Percentiles rank a stretch among this genome's conserved stretches.
Conservation (phyloP, 305 asterid genomes). For the Fraxinus xanthoxyloides region DNA sequence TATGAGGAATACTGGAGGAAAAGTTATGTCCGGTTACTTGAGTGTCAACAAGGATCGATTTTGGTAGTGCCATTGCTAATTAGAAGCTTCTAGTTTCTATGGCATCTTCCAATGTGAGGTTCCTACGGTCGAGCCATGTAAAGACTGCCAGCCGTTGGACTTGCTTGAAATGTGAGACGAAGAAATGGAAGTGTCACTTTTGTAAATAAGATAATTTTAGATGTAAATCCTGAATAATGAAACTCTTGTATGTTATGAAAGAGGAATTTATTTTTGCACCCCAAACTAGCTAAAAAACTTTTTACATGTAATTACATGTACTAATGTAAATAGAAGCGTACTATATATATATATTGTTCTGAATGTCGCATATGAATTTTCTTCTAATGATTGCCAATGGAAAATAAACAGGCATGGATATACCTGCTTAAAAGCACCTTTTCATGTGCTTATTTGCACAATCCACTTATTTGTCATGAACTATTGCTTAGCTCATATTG, state of each 20-base stretch:
- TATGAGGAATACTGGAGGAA: slow-evolving; percentile 91
- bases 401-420: background rate
- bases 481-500: background rate
- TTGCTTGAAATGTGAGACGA: background rate
- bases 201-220: slow-evolving; percentile 10
- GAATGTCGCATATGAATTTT: background rate
- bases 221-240: background rate
- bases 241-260: slow-evolving; percentile 16
- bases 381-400: background rate
- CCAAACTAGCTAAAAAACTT: background rate
- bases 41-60: slow-evolving; percentile 92
- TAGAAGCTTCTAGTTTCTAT: background rate
- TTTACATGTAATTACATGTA: background rate
- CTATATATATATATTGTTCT: background rate
- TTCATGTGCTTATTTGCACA: background rate
- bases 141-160: background rate
- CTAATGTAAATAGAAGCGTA: background rate
- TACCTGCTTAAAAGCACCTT: background rate
- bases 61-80: slow-evolving; percentile 47
- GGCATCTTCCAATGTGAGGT: background rate
- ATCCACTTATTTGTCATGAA: background rate
- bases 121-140: background rate
- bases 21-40: slow-evolving; percentile 89
- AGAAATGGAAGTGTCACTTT: background rate
- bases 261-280: slow-evolving; percentile 7